Conservation (phyloP, 225 moss, liverwort and hornwort species). For the Rhytidiadelphus loreus region DNA sequence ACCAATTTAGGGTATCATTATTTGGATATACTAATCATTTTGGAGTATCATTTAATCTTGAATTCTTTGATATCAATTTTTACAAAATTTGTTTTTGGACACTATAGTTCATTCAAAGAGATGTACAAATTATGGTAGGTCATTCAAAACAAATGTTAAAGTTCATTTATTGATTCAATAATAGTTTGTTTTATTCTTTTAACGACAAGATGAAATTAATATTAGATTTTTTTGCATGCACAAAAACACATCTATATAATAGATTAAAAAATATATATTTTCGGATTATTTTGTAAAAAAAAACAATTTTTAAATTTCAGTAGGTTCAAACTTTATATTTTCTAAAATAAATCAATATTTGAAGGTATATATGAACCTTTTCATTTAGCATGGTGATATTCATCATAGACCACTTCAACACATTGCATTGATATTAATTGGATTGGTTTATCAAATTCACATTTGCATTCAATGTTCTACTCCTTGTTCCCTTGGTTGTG, state of each 20-base stretch:
- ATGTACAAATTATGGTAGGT: neutral
- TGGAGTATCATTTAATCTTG: neutral
- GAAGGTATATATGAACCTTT: neutral
- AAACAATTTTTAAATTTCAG: no score
- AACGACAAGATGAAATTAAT: neutral
- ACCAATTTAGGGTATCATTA: accelerated
- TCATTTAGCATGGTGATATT: neutral
- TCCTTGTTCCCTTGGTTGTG: accelerated
- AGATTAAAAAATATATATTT: neutral
- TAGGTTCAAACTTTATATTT: neutral
- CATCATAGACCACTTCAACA: neutral
- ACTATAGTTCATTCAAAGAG: neutral
- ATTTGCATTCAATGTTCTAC: neutral
- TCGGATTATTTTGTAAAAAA: no score
- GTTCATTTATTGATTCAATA: neutral
- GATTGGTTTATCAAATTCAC: neutral
- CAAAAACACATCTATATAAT: accelerated
- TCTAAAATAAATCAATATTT: neutral
- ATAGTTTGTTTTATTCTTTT: neutral
- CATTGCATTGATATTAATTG: neutral
- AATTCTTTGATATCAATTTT: neutral
- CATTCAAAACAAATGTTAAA: neutral
- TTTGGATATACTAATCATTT: neutral
- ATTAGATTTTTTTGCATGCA: neutral
- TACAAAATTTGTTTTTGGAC: neutral